Conservation (phyloP, 257 asterid species). For the Ilex asprella region DNA sequence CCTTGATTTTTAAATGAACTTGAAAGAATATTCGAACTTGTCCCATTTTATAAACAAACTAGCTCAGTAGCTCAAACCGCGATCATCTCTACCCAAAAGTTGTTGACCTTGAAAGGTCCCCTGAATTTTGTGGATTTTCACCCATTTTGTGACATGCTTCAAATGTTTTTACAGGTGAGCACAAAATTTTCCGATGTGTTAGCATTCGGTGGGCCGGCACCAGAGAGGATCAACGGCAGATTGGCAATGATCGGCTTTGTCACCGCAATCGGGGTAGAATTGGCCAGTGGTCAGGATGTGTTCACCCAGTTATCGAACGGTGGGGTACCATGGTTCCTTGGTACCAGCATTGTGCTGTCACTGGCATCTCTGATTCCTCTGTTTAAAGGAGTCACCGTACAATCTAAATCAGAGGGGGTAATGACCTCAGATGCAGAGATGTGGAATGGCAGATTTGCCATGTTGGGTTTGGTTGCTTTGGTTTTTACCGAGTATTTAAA, state of each 20-base stretch:
- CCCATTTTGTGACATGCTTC: too few species aligned
- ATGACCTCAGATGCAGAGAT: conserved; percentile 67
- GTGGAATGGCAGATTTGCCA: conserved; percentile 85
- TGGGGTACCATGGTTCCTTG: conserved; percentile 50
- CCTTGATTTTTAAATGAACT: too few species aligned
- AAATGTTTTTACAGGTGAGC: conserved; percentile 18
- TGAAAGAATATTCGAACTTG: too few species aligned
- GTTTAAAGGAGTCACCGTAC: conserved; percentile 48
- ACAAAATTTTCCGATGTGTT: conserved; percentile 42
- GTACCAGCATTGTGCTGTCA: conserved; percentile 41
- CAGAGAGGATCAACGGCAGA: conserved; percentile 82
- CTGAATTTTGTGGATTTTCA: too few species aligned
- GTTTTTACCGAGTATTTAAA: conserved; percentile 73
- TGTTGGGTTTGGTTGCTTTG: conserved; percentile 75
- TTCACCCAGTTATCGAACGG: conserved; percentile 51
- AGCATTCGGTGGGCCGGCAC: conserved; percentile 74
- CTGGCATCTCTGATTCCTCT: conserved; percentile 63
- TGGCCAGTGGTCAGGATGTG: conserved; percentile 52
- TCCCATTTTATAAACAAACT: too few species aligned
- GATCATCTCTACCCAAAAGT: too few species aligned
- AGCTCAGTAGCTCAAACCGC: too few species aligned
- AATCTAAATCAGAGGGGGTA: conserved; percentile 34
- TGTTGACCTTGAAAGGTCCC: too few species aligned
- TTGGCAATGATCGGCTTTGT: conserved; percentile 80
- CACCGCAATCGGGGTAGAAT: conserved; percentile 63